A percentile compares a stretch with the other conserved stretches of the same genome.
Conservation (phyloP, 2,329 filamentous ascomycete species). For the Sclerotiophoma versabilis region DNA sequence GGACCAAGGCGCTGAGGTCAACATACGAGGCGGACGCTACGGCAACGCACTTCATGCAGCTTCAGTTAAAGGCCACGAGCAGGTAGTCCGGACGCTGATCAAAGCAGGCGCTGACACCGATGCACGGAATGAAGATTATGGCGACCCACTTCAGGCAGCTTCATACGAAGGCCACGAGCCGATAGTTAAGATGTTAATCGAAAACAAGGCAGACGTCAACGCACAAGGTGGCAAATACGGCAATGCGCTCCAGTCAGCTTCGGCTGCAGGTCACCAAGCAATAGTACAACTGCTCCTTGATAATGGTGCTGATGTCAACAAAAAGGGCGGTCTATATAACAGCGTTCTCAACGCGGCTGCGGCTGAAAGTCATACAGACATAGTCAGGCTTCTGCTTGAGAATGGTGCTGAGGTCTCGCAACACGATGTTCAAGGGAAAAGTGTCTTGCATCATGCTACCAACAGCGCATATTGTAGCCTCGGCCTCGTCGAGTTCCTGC, state of each 20-base stretch:
- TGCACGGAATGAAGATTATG: constrained; percentile 12
- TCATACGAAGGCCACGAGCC: neutral
- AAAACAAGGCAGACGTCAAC: neutral
- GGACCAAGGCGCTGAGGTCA: constrained; percentile 26
- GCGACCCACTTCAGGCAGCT: constrained; percentile 14
- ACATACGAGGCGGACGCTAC: constrained; percentile 19
- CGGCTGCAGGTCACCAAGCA: constrained; percentile 1
- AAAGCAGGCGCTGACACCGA: constrained; percentile 21
- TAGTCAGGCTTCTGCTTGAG: neutral
- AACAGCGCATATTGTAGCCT: neutral
- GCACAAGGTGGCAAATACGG: neutral
- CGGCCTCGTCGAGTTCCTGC: constrained; percentile 7
- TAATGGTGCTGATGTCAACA: neutral
- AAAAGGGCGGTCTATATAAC: constrained; percentile 2
- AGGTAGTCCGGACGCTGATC: constrained; percentile 27
- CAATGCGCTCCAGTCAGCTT: neutral
- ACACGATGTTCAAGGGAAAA: neutral
- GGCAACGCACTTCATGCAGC: constrained; percentile 32
- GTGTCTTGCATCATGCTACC: constrained; percentile 11
- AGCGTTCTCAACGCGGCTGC: neutral
- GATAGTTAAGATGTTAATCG: neutral
- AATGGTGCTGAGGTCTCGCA: neutral
- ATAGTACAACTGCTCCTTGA: constrained; percentile 25
- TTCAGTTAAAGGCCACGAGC: constrained; percentile 23
- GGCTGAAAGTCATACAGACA: neutral